These are phyloP conservation scores for Pseudopyricularia cyperi DNA, from an alignment of 2,329 filamentous ascomycete genomes.

Conservation along the genomic window DNA sequence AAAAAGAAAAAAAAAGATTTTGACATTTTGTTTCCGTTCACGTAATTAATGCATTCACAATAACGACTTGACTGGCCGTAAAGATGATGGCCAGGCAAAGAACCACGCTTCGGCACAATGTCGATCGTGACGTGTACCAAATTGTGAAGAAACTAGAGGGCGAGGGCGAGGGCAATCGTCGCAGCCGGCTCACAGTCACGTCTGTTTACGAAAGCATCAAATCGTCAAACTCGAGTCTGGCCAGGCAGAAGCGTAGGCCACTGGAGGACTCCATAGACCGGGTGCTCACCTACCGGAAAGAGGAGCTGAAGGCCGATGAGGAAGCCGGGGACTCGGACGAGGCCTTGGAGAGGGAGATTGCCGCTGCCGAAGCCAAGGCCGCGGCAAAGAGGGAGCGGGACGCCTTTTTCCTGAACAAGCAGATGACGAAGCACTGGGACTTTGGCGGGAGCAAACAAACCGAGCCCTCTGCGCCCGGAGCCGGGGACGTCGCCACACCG, in stretches of 20 bases:
- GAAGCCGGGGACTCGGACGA: slow-evolving; percentile 36
- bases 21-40: no score
- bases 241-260: slow-evolving; percentile 66
- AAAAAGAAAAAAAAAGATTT: no score
- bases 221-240: slow-evolving; percentile 74
- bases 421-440: slow-evolving; percentile 27
- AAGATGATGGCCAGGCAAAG: slow-evolving; percentile 1
- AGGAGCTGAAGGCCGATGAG: slow-evolving; percentile 43
- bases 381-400: slow-evolving; percentile 7
- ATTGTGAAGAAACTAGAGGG: slow-evolving; percentile 60
- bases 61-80: no score
- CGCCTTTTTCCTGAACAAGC: slow-evolving; percentile 23
- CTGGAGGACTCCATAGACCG: slow-evolving; percentile 79
- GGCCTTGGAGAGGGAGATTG: slow-evolving; percentile 20
- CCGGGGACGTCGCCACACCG: neutral
- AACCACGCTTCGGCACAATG: slow-evolving; percentile 30
- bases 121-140: slow-evolving; percentile 66
- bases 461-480: neutral
- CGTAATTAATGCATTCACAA: no score
- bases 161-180: slow-evolving; percentile 35
- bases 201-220: slow-evolving; percentile 70
- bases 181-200: slow-evolving; percentile 35
- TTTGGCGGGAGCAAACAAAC: slow-evolving; percentile 9
- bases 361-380: slow-evolving; percentile 11
- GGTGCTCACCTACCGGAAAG: slow-evolving; percentile 60